phyloP scores from a whole-genome alignment of 2,329 filamentous ascomycete genomes.

The Apiospora phragmitis region DNA sequence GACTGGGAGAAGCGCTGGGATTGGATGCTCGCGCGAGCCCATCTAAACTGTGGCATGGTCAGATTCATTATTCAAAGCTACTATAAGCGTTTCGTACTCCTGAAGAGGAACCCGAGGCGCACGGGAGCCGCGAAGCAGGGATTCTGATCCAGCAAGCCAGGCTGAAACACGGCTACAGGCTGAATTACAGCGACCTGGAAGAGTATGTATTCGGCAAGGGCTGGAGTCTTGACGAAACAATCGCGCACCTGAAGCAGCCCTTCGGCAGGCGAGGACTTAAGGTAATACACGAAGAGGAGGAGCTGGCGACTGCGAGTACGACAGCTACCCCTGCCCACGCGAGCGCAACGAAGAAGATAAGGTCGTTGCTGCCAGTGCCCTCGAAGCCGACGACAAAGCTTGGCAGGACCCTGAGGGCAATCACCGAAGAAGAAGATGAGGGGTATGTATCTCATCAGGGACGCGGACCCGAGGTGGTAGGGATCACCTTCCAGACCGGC shows the following conservation, averaged over 20 bases:
- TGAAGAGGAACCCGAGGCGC: not conserved
- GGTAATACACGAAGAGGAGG: not conserved
- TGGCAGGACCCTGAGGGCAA: not conserved
- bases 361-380: not conserved
- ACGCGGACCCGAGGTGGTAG: not conserved
- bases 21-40: not conserved
- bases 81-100: not conserved
- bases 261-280: not conserved
- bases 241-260: not conserved
- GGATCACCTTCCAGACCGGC: not conserved
- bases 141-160: not conserved
- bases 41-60: not conserved
- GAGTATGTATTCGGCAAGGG: not conserved
- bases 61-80: not conserved
- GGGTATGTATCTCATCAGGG: not conserved
- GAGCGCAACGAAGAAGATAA: not conserved
- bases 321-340: not conserved
- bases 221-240: not conserved
- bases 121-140: not conserved
- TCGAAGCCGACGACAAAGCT: not conserved
- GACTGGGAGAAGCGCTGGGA: not conserved
- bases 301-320: not conserved
- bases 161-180: not conserved
- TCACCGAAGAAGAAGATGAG: not conserved
- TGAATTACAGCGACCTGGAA: not conserved